Base-by-base conservation (phyloP, 208 protist genomes). In the Wallacemonas collosoma region DNA sequence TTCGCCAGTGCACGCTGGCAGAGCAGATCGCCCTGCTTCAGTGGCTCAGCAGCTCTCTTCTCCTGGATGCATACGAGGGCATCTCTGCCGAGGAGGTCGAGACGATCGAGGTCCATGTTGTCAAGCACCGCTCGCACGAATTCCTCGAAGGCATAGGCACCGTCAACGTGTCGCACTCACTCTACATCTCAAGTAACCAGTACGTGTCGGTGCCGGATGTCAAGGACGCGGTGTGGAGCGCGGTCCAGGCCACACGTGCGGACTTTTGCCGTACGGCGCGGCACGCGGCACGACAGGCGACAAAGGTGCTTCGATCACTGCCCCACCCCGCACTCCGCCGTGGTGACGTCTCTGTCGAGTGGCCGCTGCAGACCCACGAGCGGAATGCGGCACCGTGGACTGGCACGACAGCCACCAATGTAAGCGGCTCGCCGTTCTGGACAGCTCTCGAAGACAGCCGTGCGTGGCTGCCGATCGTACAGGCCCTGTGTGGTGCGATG, bases 1-100 rank as follows among this genome's bases (percentile, higher is more conserved):
- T 91, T 39, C 77, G 77, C 3, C 40, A 62, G 51, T 76, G 76
- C 66, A 87, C 76, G 57, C 62, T 80, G 15, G 70, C 67, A 7
- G 58, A 89, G 68, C 88, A 92, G 75, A 79, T 79, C 11, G 64
- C 82, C 55, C 74, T 92, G 35, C 77, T 94, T 38, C 88, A 90
- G 82, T 93, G 87, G 81, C 80, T 95, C 35, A 79, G 82, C 54
- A 93, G 76, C 54, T 93, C 91, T 1, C 68, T 93, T 35, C 47
- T 95, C 4, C 85, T 93, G 45, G 74, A 79, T 55, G 71, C 67
- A 56, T 93, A 93, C 83, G 81, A 88, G 36, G 51, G 43, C 14
- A 67, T 54, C 14, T 41, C 44, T 36, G 36, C 58, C 39, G 61
- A 39, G 35, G 75, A 81, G n/a, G 26, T 89, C 41, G 77, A 81